Base-by-base conservation (phyloP, 2,329 filamentous ascomycete species). In the Stagonosporopsis cucurbitacearum region DNA sequence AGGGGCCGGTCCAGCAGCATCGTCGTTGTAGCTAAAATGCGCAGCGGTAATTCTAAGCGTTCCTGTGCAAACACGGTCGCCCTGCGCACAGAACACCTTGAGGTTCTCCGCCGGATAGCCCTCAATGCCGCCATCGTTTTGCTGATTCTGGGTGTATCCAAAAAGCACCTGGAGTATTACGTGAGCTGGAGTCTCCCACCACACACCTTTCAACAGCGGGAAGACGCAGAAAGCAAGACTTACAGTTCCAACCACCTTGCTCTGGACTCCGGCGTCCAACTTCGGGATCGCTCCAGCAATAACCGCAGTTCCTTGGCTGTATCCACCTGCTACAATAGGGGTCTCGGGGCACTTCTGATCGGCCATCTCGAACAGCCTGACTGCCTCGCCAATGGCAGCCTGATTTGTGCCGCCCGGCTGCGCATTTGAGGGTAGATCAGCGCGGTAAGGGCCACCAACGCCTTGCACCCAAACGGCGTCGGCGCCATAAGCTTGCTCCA, bases 281-380 rank as follows among this genome's bases (percentile, higher is more conserved):
- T 64, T 61, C 17, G 67, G 59, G 42, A 78, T 66, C 0, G 75
- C 66, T 12, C 65, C 69, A 2, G 73, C 72, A 25, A 76, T 76
- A 30, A 78, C 63, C 12, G 76, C 76, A 4, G 73, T 68, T 35
- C 77, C 75, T 68, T 79, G 77, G 41, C 71, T 76, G 40, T 79
- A 80, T 5, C 77, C 77, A 17, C 75, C 75, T 15, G 72, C 69
- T 15, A 78, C 71, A 39, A 80, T 62, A 13, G 66, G 68, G 5
- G 75, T 73, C 53, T 66, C 53, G 6, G 75, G 75, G 58, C 77
- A 79, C 36, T 77, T 73, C 5, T 58, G 63, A 40, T 72, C 72
- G 4, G 74, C 77, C 35, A 71, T 47, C 9, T 68, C 68, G 63
- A 79, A 72, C 15, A 78, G 67, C 0, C 65, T 54, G n/a, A 68